phyloP scores from a whole-genome alignment of 805 yeast species.

The Wickerhamomyces chaumierensis region DNA sequence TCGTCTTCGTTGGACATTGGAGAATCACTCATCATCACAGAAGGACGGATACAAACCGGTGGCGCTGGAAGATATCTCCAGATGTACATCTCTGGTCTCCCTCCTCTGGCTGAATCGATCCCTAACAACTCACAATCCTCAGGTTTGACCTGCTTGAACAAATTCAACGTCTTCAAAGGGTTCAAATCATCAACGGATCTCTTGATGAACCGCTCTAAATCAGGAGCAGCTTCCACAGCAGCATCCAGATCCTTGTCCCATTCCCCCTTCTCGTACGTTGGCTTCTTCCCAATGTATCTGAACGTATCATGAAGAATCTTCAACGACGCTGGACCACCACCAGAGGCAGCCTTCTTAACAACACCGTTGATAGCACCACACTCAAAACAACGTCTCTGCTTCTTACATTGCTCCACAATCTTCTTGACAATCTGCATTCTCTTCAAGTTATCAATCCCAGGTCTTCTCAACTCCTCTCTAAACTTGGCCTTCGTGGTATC shows the following conservation, averaged over 20 bases:
- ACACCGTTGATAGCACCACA: conserved; percentile 93
- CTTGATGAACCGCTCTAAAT: conserved; percentile 74
- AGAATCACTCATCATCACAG: conserved; percentile 83
- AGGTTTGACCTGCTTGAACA: conserved; percentile 79
- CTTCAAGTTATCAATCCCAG: conserved; percentile 81
- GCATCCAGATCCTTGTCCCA: conserved; percentile 85
- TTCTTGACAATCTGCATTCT: conserved; percentile 82
- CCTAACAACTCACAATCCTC: conserved; percentile 90
- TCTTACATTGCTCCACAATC: conserved; percentile 85
- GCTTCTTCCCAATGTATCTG: conserved; percentile 89
- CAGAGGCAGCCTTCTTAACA: conserved; percentile 90
- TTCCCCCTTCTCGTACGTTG: conserved; percentile 68
- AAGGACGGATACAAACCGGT: conserved; percentile 97
- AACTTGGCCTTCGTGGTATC: conserved; percentile 62
- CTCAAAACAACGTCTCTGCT: conserved; percentile 79
- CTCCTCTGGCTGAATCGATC: conserved; percentile 74
- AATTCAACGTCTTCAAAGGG: conserved; percentile 77
- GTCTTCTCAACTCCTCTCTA: conserved; percentile 70
- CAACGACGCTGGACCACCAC: conserved; percentile 85
- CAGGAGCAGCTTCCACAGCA: conserved; percentile 70
- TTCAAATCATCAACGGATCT: conserved; percentile 89
- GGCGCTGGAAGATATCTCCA: conserved; percentile 99
- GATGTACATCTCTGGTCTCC: conserved; percentile 91
- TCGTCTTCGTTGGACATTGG: conserved; percentile 95
- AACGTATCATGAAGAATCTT: conserved; percentile 93